These are phyloP conservation scores for Physocladia obscura DNA, from an alignment of 192 early-diverging fungal genomes.

Conservation along the genomic window DNA sequence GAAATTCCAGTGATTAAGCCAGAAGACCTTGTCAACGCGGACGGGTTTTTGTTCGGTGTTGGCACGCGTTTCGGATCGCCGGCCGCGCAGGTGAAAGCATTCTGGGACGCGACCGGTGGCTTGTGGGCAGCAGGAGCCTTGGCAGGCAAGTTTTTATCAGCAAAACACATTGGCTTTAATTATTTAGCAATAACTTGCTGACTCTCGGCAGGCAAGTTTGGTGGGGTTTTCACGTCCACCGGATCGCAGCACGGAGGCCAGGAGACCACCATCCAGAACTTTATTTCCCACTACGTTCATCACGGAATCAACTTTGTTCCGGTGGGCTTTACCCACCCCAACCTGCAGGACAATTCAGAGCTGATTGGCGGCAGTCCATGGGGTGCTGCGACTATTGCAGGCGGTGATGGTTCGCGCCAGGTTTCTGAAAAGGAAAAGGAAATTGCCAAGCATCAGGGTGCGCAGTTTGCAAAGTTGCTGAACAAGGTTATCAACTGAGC, in stretches of 20 bases:
- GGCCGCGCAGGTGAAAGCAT: slow-evolving; percentile 78
- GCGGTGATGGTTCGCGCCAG: slow-evolving; percentile 66
- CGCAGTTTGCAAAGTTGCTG: slow-evolving; percentile 37
- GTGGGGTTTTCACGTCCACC: slow-evolving; percentile 73
- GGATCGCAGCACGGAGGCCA: slow-evolving; percentile 77
- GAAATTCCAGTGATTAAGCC: slow-evolving; percentile 57
- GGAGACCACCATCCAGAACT: slow-evolving; percentile 68
- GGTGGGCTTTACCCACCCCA: slow-evolving; percentile 41
- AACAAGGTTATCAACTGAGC: slow-evolving; percentile 12
- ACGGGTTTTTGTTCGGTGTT: slow-evolving; percentile 71
- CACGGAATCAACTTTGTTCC: slow-evolving; percentile 82
- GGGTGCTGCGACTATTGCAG: slow-evolving; percentile 68
- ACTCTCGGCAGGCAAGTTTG: slow-evolving; percentile 79
- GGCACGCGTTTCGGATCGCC: slow-evolving; percentile 63
- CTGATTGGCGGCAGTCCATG: slow-evolving; percentile 68
- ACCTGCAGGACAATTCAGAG: slow-evolving; percentile 58
- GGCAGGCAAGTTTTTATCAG: no score
- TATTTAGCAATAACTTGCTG: no score
- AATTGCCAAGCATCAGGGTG: slow-evolving; percentile 49
- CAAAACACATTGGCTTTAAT: no score
- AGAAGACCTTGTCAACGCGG: slow-evolving; percentile 56
- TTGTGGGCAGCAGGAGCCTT: slow-evolving; percentile 60
- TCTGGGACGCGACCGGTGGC: slow-evolving; percentile 64
- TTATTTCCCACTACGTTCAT: slow-evolving; percentile 70
- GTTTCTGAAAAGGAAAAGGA: slow-evolving; percentile 59